Evolutionary conservation across 2,329 filamentous ascomycete genomes (phyloP).

Genomic region (Drechmeria coniospora): DNA sequence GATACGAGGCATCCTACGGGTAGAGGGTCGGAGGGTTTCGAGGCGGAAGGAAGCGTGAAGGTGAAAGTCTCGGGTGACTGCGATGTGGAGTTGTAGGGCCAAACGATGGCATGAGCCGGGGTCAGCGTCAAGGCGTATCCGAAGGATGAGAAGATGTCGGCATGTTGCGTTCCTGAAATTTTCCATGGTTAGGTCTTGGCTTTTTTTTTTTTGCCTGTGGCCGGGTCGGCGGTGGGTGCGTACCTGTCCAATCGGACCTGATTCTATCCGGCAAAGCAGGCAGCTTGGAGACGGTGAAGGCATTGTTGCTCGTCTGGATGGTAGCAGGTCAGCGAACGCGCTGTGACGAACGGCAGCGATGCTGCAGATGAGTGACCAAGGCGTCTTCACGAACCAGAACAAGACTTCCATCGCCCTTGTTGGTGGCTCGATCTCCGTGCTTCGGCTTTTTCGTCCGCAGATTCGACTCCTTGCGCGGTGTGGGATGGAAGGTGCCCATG

Average conservation of each 20-base stretch:
- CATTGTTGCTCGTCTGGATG: constrained; percentile 61
- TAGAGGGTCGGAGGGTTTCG: constrained; percentile 52
- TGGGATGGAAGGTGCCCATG: constrained; percentile 24
- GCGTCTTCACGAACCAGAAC: constrained; percentile 38
- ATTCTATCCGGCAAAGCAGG: constrained; percentile 69
- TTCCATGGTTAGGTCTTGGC: neutral
- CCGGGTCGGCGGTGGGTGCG: constrained; percentile 11
- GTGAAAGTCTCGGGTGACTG: constrained; percentile 62
- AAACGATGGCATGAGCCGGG: constrained; percentile 69
- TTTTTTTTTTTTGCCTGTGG: too few species aligned
- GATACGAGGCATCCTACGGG: constrained; percentile 75
- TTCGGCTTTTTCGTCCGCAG: constrained; percentile 48
- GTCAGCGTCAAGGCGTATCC: constrained; percentile 72
- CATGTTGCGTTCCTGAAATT: constrained; percentile 43
- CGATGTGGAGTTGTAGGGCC: constrained; percentile 65
- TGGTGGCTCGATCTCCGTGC: constrained; percentile 40
- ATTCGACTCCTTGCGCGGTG: constrained; percentile 36
- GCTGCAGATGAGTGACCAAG: constrained; percentile 2
- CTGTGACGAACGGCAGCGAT: too few species aligned
- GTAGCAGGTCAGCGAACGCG: constrained; percentile 9
- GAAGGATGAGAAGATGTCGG: constrained; percentile 46
- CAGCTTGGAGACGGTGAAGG: constrained; percentile 74
- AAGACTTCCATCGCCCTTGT: constrained; percentile 52
- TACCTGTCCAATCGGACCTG: constrained; percentile 49
- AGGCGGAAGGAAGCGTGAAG: constrained; percentile 62